Base-by-base conservation (phyloP, 2,329 filamentous ascomycete species). In the Talaromyces sp. region DNA sequence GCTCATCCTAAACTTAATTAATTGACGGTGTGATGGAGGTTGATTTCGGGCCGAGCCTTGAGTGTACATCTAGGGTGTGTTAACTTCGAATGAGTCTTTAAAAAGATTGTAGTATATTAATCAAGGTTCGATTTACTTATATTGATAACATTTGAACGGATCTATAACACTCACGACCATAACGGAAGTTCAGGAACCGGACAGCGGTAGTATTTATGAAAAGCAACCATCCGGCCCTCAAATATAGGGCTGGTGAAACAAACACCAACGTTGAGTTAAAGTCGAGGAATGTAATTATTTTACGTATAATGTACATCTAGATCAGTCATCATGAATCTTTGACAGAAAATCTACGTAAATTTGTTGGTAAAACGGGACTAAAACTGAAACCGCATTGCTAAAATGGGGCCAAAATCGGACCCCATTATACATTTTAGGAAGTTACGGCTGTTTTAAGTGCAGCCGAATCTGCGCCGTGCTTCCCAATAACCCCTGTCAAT, bases 341-440 rank as follows among this genome's bases (percentile, higher is more conserved):
- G 40, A 22, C 45, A 17, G 10, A 5, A 19, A 11, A 22, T 45
- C 25, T 11, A 31, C 17, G 49, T 53, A 53, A 19, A 31, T 10
- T 8, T 10, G 5, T n/a, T 31, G 13, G 17, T 34, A 19, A 54
- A 34, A 7, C 6, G 3, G 5, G n/a, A 34, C 29, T 56, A 56
- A 34, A 56, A 56, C 17, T 54, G 51, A 31, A 54, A 54, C 29
- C 13, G 7, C 51, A 19, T 58, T 3, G 22, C 56, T 43, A 59
- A 13, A 27, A 17, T 43, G 56, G 56, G 56, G 56, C 56, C 36
- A 43, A 29, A 59, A 43, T 43, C 7, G 13, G 11, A 59, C 34
- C 56, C 56, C 56, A 59, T 59, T 59, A 59, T 59, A 59, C 56
- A 38, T 8, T 59, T 43, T 59, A 43, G 56, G 56, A 43, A 43